Base-by-base conservation (phyloP, 2,329 filamentous ascomycete species). In the Fusarium xylarioides region DNA sequence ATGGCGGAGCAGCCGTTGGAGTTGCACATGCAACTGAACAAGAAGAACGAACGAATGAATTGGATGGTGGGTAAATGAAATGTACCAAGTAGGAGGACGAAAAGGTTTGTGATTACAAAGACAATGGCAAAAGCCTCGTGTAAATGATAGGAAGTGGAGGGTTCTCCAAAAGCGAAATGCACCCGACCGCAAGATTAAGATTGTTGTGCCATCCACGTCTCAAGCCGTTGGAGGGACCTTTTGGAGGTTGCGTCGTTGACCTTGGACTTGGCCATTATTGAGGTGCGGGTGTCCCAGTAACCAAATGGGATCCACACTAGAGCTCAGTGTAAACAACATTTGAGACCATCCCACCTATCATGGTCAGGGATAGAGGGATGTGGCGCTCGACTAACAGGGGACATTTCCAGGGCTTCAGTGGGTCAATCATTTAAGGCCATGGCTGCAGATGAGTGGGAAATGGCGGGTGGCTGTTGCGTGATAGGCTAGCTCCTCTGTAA, bases 261-360 rank as follows among this genome's bases (percentile, higher is more conserved):
- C 44, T 47, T 37, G 28, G 42, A 37, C 53, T 70, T 63, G 44
- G 37, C 14, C 42, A 58, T 44, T 52, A 53, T 72, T 66, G 61
- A 73, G 59, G 66, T 44, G 68, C 34, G 44, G 71, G 68, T 74
- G 72, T 74, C 75, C 74, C 62, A 71, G 69, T 66, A 76, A 76
- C 75, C 71, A 77, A 47, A 61, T 57, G 52, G 44, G 71, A 37
- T 56, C 75, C 75, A 77, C 74, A 42, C 26, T 47, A 19, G 26
- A 59, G 58, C 62, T 74, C 66, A 69, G 63, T 55, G 76, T 77
- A 78, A 77, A 77, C 76, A 77, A 77, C 44, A 63, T 43, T 65
- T 42, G 47, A 59, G 58, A 40, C 60, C 42, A 58, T 71, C 68
- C 68, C 71, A 53, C 63, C 74, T 76, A 78, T 78, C 73, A 77